These are phyloP conservation scores for Neurospora tetraspora DNA, from an alignment of 495 filamentous ascomycete species.

Conservation along the genomic window DNA sequence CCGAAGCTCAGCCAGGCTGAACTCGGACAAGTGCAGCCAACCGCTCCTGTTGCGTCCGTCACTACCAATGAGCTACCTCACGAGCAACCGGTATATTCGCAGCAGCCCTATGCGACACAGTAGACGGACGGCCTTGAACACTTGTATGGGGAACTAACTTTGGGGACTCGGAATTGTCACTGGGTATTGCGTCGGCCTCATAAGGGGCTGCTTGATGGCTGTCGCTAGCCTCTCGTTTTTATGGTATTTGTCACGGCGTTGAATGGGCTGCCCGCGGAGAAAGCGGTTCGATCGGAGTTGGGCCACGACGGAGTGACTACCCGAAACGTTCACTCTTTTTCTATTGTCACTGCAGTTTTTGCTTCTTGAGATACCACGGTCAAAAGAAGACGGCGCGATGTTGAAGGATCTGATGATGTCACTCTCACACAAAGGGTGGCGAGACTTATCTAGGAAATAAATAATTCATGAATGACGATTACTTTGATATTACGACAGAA, in stretches of 20 bases:
- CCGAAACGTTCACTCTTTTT: not conserved
- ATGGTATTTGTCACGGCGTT: not conserved
- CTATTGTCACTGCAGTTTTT: not conserved
- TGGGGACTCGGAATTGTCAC: not conserved
- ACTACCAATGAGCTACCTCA: constrained; percentile 3
- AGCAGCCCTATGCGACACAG: constrained; percentile 7
- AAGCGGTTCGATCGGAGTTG: not conserved
- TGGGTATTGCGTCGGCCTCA: not conserved
- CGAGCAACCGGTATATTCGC: constrained; percentile 5
- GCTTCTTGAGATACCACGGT: not conserved
- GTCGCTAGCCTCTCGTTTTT: not conserved
- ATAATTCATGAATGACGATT: not conserved
- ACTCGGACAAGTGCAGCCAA: constrained; percentile 23
- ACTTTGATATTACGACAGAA: not conserved
- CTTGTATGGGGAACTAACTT: not conserved
- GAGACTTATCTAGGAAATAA: not conserved
- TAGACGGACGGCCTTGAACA: not conserved
- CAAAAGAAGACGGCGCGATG: not conserved
- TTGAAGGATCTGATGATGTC: not conserved
- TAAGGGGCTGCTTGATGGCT: not conserved
- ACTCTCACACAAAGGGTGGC: not conserved
- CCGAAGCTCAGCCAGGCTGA: constrained; percentile 14
- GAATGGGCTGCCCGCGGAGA: not conserved
- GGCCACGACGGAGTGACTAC: not conserved
- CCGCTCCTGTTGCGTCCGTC: constrained; percentile 1